These are phyloP conservation scores for Saccharum hybrid DNA, from an alignment of 202 grass and related monocot species.

Conservation along the genomic window DNA sequence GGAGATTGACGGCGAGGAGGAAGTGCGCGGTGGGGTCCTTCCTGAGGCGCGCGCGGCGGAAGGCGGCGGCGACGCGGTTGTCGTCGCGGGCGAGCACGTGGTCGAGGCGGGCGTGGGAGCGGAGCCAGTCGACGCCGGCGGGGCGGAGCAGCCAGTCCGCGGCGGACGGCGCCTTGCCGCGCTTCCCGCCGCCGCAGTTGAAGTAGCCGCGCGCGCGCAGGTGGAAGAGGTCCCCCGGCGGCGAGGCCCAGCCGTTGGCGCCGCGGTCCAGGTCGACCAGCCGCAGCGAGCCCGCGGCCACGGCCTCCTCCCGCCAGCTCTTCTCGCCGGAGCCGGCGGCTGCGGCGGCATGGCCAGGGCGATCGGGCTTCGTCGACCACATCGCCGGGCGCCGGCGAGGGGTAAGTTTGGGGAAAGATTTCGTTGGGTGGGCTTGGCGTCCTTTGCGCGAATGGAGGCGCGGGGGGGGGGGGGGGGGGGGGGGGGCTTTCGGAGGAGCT, in stretches of 20 bases:
- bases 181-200: conserved; percentile 37
- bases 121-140: conserved; percentile 95
- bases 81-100: conserved; percentile 82
- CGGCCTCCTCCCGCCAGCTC: conserved; percentile 68
- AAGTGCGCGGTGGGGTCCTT: conserved; percentile 67
- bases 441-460: conserved; percentile 41
- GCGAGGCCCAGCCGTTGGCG: conserved; percentile 94
- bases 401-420: conserved; percentile 13
- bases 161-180: conserved; percentile 57
- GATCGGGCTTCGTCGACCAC: conserved; percentile 44
- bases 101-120: conserved; percentile 73
- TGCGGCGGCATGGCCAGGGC: background rate
- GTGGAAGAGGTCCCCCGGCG: conserved; percentile 88
- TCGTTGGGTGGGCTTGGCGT: conserved; percentile 34
- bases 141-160: conserved; percentile 78
- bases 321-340: background rate
- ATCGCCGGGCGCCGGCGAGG: conserved; percentile 45
- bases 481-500: conserved; percentile 43
- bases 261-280: conserved; percentile 84
- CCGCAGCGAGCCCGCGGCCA: conserved; percentile 63
- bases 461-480: conserved; percentile 23
- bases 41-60: conserved; percentile 64
- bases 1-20: conserved; percentile 92
- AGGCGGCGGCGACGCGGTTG: conserved; percentile 62
- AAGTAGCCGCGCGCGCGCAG: conserved; percentile 76